Percentiles rank a stretch among this genome's conserved stretches.
Evolutionary conservation across 2,329 filamentous ascomycete genomes (phyloP).

Genomic region (Epichloe hybrida): DNA sequence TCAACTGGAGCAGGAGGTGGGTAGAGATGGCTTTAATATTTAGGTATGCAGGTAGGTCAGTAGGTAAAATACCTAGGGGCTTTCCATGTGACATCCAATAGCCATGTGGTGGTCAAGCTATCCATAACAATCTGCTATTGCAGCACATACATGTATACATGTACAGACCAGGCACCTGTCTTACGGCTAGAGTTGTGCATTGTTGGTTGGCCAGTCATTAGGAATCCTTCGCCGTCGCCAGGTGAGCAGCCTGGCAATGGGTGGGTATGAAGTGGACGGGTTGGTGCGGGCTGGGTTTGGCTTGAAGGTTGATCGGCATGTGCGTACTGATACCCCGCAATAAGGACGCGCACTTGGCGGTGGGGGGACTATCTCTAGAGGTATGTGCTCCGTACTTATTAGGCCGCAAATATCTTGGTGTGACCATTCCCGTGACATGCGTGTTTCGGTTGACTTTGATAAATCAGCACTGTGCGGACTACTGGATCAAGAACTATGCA

Average conservation of each 20-base stretch:
- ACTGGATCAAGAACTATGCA: too few relatives aligned
- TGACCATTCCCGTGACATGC: too few relatives aligned
- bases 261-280: background rate
- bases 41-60: too few relatives aligned
- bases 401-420: background rate
- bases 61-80: background rate
- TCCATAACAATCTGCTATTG: background rate
- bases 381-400: slow-evolving; percentile 6
- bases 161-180: background rate
- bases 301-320: background rate
- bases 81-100: background rate
- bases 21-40: background rate
- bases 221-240: background rate
- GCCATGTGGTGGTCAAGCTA: too few relatives aligned
- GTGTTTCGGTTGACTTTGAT: too few relatives aligned
- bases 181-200: background rate
- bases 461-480: too few relatives aligned
- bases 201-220: background rate
- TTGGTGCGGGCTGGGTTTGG: background rate
- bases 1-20: background rate
- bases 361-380: background rate
- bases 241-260: background rate
- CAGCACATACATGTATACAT: background rate
- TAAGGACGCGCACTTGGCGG: background rate
- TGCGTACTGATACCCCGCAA: background rate